Evolutionary conservation across 2,329 filamentous ascomycete species (phyloP).

Genomic region (Penicillium italicum): DNA sequence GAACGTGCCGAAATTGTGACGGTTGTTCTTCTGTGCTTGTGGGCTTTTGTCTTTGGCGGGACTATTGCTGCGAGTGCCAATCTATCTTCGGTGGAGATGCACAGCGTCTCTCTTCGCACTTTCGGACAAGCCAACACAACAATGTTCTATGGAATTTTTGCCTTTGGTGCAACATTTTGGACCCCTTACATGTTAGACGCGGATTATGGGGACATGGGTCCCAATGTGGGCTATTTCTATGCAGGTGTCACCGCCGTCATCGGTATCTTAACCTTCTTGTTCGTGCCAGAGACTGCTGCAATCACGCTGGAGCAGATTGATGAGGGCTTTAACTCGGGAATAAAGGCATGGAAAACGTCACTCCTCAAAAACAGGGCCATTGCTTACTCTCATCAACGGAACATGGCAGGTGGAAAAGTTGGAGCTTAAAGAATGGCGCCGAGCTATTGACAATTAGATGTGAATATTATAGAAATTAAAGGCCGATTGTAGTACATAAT

Average conservation of each 20-base stretch:
- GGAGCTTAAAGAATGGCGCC: not conserved
- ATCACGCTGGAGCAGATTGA: slow-evolving; percentile 31
- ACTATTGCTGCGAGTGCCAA: slow-evolving; percentile 20
- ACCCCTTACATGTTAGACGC: slow-evolving; percentile 23
- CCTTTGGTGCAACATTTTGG: slow-evolving; percentile 22
- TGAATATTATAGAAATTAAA: not conserved
- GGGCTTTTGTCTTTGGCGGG: slow-evolving; percentile 25
- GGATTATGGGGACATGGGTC: slow-evolving; percentile 24
- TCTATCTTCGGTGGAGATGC: slow-evolving; percentile 24
- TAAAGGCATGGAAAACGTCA: slow-evolving; percentile 26
- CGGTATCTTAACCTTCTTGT: slow-evolving; percentile 13
- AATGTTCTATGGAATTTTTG: slow-evolving; percentile 20
- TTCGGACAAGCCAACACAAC: slow-evolving; percentile 26
- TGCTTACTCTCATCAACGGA: not conserved
- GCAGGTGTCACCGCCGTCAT: slow-evolving; percentile 21
- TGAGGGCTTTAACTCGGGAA: slow-evolving; percentile 21
- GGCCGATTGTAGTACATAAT: not conserved
- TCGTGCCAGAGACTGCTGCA: slow-evolving; percentile 27
- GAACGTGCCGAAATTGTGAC: slow-evolving; percentile 14
- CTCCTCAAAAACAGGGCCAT: slow-evolving; percentile 16
- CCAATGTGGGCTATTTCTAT: slow-evolving; percentile 32
- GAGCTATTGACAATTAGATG: too few relatives aligned
- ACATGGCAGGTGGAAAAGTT: not conserved
- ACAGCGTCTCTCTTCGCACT: slow-evolving; percentile 24
- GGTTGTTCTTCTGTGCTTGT: slow-evolving; percentile 23